phyloP scores from a whole-genome alignment of 495 filamentous ascomycete species.

The Articulospora tetracladia region DNA sequence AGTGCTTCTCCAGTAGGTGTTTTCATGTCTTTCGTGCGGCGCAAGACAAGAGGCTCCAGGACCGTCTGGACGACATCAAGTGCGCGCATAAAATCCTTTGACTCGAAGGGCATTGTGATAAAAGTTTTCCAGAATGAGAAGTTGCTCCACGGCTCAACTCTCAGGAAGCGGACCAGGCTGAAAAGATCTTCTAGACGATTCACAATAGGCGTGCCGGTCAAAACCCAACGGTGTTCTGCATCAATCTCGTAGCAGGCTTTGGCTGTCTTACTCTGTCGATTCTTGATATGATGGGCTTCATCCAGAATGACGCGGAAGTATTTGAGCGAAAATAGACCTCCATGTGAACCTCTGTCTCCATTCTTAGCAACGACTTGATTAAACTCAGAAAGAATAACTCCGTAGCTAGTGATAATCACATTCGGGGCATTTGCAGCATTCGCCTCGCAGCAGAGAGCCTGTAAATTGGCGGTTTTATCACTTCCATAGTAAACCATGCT shows the following conservation, averaged over 20 bases:
- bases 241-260: constrained; percentile 87
- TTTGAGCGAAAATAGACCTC: constrained; percentile 82
- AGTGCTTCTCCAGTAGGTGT: constrained; percentile 84
- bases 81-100: constrained; percentile 86
- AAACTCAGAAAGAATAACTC: constrained; percentile 86
- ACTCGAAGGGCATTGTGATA: constrained; percentile 95
- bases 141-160: constrained; percentile 96
- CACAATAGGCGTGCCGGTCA: constrained; percentile 96
- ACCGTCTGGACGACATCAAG: constrained; percentile 97
- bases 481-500: constrained; percentile 85
- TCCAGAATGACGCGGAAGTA: constrained; percentile 95
- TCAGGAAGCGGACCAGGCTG: constrained; percentile 83
- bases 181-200: constrained; percentile 97
- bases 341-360: constrained; percentile 53
- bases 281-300: constrained; percentile 93
- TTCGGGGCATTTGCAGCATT: constrained; percentile 76
- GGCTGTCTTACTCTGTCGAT: constrained; percentile 82
- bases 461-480: constrained; percentile 75
- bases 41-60: constrained; percentile 89
- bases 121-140: constrained; percentile 99
- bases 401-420: constrained; percentile 94
- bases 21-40: constrained; percentile 96
- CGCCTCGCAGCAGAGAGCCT: constrained; percentile 67
- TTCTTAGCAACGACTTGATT: constrained; percentile 56
- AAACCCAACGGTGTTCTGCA: constrained; percentile 83